These are phyloP conservation scores for Plasmopara muralis DNA, from an alignment of 352 stramenopile species.

Conservation along the genomic window DNA sequence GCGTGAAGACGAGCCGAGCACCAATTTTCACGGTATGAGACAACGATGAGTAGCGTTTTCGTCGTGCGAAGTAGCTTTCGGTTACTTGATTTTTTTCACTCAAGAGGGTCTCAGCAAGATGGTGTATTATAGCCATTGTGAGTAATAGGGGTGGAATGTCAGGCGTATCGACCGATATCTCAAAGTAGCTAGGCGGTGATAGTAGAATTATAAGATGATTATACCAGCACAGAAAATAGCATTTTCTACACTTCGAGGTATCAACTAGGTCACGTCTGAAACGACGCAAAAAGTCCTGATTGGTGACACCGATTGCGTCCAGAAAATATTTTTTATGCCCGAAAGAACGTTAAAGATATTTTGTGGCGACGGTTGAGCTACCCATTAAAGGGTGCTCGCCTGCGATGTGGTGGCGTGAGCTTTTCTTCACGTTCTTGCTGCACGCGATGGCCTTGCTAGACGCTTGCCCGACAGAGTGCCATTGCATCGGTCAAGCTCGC, in stretches of 20 bases:
- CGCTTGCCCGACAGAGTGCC: constrained; percentile 43
- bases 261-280: too few species aligned
- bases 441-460: constrained; percentile 8
- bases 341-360: constrained; percentile 8
- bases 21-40: constrained; percentile 22
- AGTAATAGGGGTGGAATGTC: too few species aligned
- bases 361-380: constrained; percentile 20
- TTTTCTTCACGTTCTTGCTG: constrained; percentile 7
- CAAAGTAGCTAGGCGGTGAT: too few species aligned
- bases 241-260: too few species aligned
- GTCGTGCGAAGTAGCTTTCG: constrained; percentile 11
- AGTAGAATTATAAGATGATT: too few species aligned
- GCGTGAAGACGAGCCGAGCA: constrained; percentile 7
- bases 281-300: not conserved
- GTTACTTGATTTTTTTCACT: constrained; percentile 12
- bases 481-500: constrained; percentile 57
- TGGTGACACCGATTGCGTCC: constrained; percentile 9
- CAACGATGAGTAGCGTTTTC: constrained; percentile 14
- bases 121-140: constrained; percentile 6
- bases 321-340: constrained; percentile 9
- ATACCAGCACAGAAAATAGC: too few species aligned
- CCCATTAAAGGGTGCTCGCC: constrained; percentile 3
- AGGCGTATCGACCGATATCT: too few species aligned
- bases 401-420: constrained; percentile 16
- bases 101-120: constrained; percentile 3